These are phyloP conservation scores for Arxiozyma heterogenica DNA, from an alignment of 1,139 yeast species.

Conservation along the genomic window DNA sequence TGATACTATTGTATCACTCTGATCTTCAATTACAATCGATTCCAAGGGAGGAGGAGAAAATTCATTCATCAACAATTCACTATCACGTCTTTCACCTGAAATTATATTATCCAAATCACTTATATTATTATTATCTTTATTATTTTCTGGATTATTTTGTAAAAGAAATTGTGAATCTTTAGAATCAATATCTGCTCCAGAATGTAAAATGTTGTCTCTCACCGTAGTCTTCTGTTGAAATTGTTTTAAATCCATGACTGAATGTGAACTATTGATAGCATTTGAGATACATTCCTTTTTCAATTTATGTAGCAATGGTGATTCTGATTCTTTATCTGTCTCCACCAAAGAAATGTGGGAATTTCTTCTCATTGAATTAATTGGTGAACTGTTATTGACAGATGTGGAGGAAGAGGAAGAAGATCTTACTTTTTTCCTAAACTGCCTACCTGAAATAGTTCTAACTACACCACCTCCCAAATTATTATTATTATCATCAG, in stretches of 20 bases:
- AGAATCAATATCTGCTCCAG: not conserved
- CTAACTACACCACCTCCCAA: slow-evolving; percentile 6
- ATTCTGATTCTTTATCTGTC: slow-evolving; percentile 7
- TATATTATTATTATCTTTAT: not conserved
- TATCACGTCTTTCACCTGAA: not conserved
- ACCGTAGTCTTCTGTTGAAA: slow-evolving; percentile 22
- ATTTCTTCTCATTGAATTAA: slow-evolving; percentile 17
- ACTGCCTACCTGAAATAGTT: slow-evolving; percentile 9
- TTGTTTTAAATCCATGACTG: slow-evolving; percentile 27
- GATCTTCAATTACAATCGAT: slow-evolving; percentile 12
- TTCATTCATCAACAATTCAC: not conserved
- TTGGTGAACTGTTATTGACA: not conserved
- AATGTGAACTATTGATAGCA: slow-evolving; percentile 22
- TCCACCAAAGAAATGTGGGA: slow-evolving; percentile 14
- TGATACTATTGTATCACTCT: slow-evolving; percentile 27
- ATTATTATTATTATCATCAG: slow-evolving; percentile 2
- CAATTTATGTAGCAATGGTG: slow-evolving; percentile 20
- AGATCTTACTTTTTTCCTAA: slow-evolving; percentile 8
- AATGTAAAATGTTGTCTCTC: slow-evolving; percentile 11
- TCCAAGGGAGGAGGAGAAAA: slow-evolving; percentile 8
- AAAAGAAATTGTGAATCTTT: not conserved
- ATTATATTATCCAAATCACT: not conserved
- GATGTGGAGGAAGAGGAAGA: slow-evolving; percentile 8
- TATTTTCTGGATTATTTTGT: not conserved
- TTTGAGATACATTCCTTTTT: slow-evolving; percentile 21